Evolutionary conservation across 176 grass and related monocot genomes (phyloP), one percentile per base, ranked within the genome.

Genomic region (Saccharum spontaneum): DNA sequence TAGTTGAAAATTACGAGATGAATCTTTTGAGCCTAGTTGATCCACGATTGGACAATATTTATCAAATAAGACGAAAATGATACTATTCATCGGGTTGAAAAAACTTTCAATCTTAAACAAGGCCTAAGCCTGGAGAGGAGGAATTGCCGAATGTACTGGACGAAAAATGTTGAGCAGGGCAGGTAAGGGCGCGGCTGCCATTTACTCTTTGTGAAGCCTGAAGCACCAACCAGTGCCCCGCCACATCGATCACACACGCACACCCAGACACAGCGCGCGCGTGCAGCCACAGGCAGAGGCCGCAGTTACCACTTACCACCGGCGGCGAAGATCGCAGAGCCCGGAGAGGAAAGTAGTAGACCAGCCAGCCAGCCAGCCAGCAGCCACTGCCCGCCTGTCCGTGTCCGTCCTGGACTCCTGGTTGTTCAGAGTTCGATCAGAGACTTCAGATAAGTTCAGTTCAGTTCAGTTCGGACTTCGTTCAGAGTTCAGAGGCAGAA

Each of bases 201-300:
- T 66, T 78, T 57, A 24, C 55, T 82, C 66, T 2, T 55, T 34
- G 52, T 10, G 66, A 73, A 67, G 1, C 65, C 57, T 4, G 73
- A 16, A 82, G 33, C 83, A 86, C 79, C 55, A 82, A 2, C 24
- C 45, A 3, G 48, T 82, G 88, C 65, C 13, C 31, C 23, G 41
- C 88, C 64, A 36, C 72, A 82, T 82, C 79, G 83, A 82, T 86
- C 50, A 37, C 9, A 9, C 22, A 10, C 18, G 50, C 17, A 10
- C 22, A 8, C 57, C 57, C 57, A 59, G 5, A 7, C 6, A 13
- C 44, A 46, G 46, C 43, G 43, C 43, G 54, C 55, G 33, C 61
- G 55, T 49, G 64, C 33, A 34, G 62, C 7, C 4, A 49, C 33
- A 18, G 3, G 41, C 37, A 85, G 70, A 57, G 61, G 41, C 26